These are phyloP conservation scores for Parsonsia alboflavescens DNA, from an alignment of 257 asterid species.

Conservation along the genomic window DNA sequence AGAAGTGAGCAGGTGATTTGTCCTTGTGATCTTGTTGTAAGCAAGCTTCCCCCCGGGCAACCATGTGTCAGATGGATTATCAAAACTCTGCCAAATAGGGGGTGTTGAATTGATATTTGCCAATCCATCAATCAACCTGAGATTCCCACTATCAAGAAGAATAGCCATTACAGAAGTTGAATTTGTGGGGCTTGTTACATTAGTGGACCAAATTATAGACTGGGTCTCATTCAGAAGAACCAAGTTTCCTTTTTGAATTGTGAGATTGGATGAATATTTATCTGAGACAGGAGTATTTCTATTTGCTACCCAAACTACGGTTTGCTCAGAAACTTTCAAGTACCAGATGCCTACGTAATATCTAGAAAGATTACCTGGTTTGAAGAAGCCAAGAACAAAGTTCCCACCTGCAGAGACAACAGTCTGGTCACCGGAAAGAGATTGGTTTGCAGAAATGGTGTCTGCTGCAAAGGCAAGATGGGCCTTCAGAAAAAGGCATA, in stretches of 20 bases:
- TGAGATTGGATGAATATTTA: conserved; percentile 23
- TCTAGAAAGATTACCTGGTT: conserved; percentile 26
- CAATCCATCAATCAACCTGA: conserved; percentile 40
- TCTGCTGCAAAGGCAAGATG: conserved; percentile 29
- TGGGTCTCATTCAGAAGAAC: conserved; percentile 35
- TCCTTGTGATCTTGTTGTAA: conserved; percentile 39
- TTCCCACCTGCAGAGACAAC: conserved; percentile 26
- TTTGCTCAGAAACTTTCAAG: conserved; percentile 11
- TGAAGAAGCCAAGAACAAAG: conserved; percentile 41
- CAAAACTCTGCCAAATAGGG: conserved; percentile 62
- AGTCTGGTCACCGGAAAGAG: conserved; percentile 39
- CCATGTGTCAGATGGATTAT: conserved; percentile 59
- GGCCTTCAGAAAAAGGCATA: conserved; percentile 14
- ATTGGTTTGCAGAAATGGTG: conserved; percentile 30
- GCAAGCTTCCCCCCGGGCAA: conserved; percentile 61
- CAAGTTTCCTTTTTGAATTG: conserved; percentile 27
- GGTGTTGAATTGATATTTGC: conserved; percentile 6
- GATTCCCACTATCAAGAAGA: conserved; percentile 60
- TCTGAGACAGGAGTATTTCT: conserved; percentile 31
- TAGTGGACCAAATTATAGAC: conserved; percentile 51
- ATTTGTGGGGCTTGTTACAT: conserved; percentile 16
- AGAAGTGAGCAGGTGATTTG: conserved; percentile 48
- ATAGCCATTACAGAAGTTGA: conserved; percentile 39
- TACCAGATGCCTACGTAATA: conserved; percentile 44
- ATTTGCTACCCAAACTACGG: conserved; percentile 47